Evolutionary conservation across 2,329 filamentous ascomycete genomes (phyloP).

Genomic region (Nemania sp.): DNA sequence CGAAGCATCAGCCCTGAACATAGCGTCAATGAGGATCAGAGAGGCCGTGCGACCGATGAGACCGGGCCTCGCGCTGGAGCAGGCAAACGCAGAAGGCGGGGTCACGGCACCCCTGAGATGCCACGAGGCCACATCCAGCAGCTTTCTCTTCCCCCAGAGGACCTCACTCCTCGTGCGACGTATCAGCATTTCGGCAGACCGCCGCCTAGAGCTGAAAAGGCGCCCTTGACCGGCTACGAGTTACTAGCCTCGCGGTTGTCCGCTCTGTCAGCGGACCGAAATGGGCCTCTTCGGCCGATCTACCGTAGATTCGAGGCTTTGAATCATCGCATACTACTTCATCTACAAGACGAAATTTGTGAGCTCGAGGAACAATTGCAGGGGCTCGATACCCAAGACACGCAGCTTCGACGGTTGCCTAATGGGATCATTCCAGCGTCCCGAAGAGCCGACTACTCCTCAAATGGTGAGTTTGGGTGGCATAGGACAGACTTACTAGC

Average conservation of each 20-base stretch:
- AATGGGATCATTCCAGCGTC: conserved; percentile 60
- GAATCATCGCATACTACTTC: conserved; percentile 79
- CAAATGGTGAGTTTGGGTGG: conserved; percentile 60
- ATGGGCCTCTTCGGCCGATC: conserved; percentile 54
- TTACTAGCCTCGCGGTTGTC: conserved; percentile 61
- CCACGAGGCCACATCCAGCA: conserved; percentile 44
- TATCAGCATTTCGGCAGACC: conserved; percentile 40
- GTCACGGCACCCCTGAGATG: conserved; percentile 49
- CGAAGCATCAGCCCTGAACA: conserved; percentile 49
- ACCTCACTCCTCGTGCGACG: conserved; percentile 43
- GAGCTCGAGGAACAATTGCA: conserved; percentile 80
- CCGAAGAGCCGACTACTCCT: conserved; percentile 57
- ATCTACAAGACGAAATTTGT: conserved; percentile 82
- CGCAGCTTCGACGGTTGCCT: conserved; percentile 48
- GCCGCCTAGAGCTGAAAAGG: conserved; percentile 46
- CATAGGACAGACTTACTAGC: conserved; percentile 63
- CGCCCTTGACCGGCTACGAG: conserved; percentile 62
- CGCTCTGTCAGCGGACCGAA: conserved; percentile 33
- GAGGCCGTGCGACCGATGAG: conserved; percentile 14
- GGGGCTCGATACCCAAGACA: conserved; percentile 64
- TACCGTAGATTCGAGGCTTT: conserved; percentile 83
- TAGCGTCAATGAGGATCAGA: conserved; percentile 41
- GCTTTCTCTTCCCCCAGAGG: conserved; percentile 42
- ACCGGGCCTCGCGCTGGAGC: conserved; percentile 19
- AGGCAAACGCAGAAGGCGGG: conserved; percentile 32